Base-by-base conservation (phyloP, 1,139 yeast species). In the Meyerozyma athensensis region DNA sequence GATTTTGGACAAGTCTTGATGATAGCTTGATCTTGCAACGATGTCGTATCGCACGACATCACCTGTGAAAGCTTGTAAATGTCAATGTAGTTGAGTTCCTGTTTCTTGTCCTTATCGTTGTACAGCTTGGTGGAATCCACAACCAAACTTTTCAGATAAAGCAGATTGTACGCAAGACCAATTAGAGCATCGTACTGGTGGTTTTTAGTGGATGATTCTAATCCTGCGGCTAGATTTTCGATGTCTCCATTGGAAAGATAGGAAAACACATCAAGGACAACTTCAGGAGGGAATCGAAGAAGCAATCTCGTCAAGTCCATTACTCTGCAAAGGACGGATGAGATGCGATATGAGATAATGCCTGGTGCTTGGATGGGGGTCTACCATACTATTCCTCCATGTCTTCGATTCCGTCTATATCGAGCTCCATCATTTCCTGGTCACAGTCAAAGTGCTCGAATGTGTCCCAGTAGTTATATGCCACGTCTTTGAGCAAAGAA, bases 401-500 rank as follows among this genome's bases (percentile, higher is more conserved):
- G 12, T 24, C 28, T 21, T 32, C 26, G 10, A 19, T 37, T 21
- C 19, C 37, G 33, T 30, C 26, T 24, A 21, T 19, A 8, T 41
- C 39, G 2, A 24, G 12, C 21, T 53, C 58, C 16, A 45, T 40
- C 67, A 64, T 62, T 14, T 63, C 65, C 13, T 55, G 40, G 36
- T 63, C 70, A 20, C 43, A 44, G 14, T 56, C 59, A 10, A 54
- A 40, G 3, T 49, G 44, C n/a, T 36, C 30, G 10, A 39, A 17
- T 5, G 38, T 35, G 13, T 42, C 46, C 42, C 43, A 40, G 26
- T 36, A 41, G 14, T 40, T 20, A 22, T 43, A 41, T 10, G 41
- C 43, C 28, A 37, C 20, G 28, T 58, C 61, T 19, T 52, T 43
- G 14, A 12, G 28, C 23, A 42, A 50, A 7, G 49, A 44, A 6